These are phyloP conservation scores for Xylariaceae sp. DNA, from an alignment of 2,329 filamentous ascomycete genomes.

Conservation along the genomic window DNA sequence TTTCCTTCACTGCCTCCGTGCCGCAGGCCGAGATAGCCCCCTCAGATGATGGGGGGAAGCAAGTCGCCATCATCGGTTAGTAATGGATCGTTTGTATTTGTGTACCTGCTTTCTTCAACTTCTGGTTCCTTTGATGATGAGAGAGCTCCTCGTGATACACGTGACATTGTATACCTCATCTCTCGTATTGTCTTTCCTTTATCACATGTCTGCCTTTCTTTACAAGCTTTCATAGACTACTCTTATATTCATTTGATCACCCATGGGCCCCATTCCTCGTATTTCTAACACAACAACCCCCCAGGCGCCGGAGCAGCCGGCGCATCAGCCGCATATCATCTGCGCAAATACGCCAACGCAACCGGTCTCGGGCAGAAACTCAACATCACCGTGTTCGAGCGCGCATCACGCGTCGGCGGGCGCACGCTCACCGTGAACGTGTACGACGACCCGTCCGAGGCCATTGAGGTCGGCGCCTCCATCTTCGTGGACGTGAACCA, in stretches of 20 bases:
- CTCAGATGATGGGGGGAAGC: conserved; percentile 39
- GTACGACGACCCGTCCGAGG: conserved; percentile 59
- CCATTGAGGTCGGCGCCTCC: conserved; percentile 82
- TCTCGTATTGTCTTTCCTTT: neutral
- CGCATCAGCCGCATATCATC: conserved; percentile 77
- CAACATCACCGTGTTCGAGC: conserved; percentile 86
- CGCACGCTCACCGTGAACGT: conserved; percentile 79
- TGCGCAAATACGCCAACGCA: conserved; percentile 63
- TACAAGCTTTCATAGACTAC: neutral
- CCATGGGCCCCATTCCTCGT: no score
- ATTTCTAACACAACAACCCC: conserved; percentile 2
- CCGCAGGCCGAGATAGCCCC: conserved; percentile 36
- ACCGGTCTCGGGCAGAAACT: conserved; percentile 54
- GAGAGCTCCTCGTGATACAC: no score
- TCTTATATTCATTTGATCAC: neutral
- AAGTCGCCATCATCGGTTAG: conserved; percentile 55
- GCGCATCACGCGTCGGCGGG: conserved; percentile 70
- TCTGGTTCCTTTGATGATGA: no score
- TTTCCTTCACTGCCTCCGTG: conserved; percentile 30
- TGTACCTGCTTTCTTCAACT: no score
- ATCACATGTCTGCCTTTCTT: neutral
- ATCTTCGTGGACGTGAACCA: conserved; percentile 85
- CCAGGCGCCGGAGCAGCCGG: conserved; percentile 85
- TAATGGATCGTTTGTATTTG: no score
- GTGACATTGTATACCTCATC: no score